Evolutionary conservation across 768 basidiomycete genomes (phyloP).

Genomic region (Daedaleopsis nitida): DNA sequence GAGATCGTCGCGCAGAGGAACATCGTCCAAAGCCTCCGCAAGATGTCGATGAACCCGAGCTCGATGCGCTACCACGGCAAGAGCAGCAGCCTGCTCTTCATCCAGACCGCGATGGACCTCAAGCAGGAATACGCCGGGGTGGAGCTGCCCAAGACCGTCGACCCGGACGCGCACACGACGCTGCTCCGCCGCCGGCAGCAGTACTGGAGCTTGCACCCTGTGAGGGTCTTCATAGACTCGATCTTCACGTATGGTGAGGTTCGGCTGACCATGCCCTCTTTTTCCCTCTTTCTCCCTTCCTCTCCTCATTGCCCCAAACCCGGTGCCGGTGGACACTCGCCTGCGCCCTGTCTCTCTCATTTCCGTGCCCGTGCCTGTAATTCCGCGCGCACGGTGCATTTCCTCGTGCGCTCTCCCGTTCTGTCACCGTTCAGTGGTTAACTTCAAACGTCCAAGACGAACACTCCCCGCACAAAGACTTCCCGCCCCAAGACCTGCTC

Average conservation of each 20-base stretch:
- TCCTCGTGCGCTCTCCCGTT: conserved; percentile 3
- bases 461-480: conserved; percentile 31
- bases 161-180: conserved; percentile 13
- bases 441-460: conserved; percentile 26
- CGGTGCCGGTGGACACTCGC: no score
- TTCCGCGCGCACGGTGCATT: conserved; percentile 2
- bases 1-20: conserved; percentile 27
- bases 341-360: no score
- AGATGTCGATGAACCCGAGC: conserved; percentile 30
- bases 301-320: background rate
- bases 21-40: conserved; percentile 33
- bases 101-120: conserved; percentile 44
- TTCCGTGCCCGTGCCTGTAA: background rate
- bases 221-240: conserved; percentile 28
- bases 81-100: conserved; percentile 43
- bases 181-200: conserved; percentile 42
- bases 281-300: background rate
- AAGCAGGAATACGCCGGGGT: conserved; percentile 40
- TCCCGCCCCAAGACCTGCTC: conserved; percentile 41
- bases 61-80: conserved; percentile 43
- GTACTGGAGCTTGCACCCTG: conserved; percentile 52
- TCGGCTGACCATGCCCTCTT: background rate
- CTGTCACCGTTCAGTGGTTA: conserved; percentile 26
- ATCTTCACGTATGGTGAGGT: conserved; percentile 1
- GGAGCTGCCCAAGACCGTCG: conserved; percentile 14